phyloP scores from a whole-genome alignment of 2,329 filamentous ascomycete species.

The Stachybotrys chartarum region DNA sequence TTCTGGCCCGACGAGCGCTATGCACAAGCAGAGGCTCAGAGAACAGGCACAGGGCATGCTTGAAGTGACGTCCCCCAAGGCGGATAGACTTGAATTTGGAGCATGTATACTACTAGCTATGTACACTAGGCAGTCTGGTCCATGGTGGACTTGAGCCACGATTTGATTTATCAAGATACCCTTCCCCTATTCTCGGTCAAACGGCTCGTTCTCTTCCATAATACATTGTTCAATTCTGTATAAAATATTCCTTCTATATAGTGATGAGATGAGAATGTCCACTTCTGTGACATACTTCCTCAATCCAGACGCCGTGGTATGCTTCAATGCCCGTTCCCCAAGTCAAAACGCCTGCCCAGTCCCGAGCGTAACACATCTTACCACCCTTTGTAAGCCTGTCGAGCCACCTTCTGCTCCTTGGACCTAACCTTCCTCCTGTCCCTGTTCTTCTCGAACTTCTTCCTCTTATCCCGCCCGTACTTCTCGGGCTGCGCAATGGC shows the following conservation, averaged over 20 bases:
- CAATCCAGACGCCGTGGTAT: slow-evolving; percentile 10
- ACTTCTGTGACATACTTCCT: neutral
- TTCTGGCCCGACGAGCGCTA: slow-evolving; percentile 70
- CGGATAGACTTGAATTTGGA: neutral
- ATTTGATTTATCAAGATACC: neutral
- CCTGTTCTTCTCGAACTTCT: slow-evolving; percentile 78
- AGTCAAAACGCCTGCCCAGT: slow-evolving; percentile 15
- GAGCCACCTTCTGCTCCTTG: slow-evolving; percentile 60
- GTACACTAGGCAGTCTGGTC: neutral
- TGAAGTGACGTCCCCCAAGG: neutral
- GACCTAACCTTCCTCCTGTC: slow-evolving; percentile 74
- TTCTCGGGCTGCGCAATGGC: slow-evolving; percentile 76
- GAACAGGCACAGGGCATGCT: neutral
- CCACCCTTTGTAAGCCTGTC: slow-evolving; percentile 59
- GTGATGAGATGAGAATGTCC: slow-evolving; percentile 1
- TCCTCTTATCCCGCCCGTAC: slow-evolving; percentile 70
- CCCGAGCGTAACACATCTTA: slow-evolving; percentile 9
- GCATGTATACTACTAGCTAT: neutral
- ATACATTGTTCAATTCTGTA: neutral
- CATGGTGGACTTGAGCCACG: no score
- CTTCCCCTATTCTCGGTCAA: neutral
- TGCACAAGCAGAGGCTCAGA: neutral
- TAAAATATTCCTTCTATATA: neutral
- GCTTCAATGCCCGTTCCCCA: slow-evolving; percentile 6
- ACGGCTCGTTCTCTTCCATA: slow-evolving; percentile 10